Evolutionary conservation across 768 basidiomycete species (phyloP).

Genomic region (Amanita phalloides): DNA sequence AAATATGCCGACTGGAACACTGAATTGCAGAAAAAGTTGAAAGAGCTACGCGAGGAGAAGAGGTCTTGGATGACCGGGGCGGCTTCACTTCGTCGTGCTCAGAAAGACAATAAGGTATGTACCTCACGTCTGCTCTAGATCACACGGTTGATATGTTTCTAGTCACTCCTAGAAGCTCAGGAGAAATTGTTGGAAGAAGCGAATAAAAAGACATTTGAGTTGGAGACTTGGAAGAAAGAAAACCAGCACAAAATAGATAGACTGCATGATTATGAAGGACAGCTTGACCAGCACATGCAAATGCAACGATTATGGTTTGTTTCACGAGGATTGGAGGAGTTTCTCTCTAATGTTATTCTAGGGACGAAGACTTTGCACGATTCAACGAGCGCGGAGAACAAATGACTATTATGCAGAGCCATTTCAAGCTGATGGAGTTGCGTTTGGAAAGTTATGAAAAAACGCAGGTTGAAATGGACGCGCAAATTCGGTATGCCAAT

Average conservation of each 20-base stretch:
- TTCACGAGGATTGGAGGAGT: background rate
- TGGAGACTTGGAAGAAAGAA: constrained; percentile 70
- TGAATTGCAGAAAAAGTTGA: constrained; percentile 69
- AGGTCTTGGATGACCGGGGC: constrained; percentile 66
- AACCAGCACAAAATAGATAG: constrained; percentile 74
- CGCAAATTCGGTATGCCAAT: constrained; percentile 44
- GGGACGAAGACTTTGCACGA: constrained; percentile 67
- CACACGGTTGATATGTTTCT: background rate
- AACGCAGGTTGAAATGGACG: constrained; percentile 42
- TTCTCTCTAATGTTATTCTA: constrained; percentile 16
- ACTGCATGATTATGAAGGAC: constrained; percentile 76
- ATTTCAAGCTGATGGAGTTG: constrained; percentile 58
- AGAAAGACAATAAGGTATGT: constrained; percentile 58
- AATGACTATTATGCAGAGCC: constrained; percentile 42
- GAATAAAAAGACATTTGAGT: constrained; percentile 51
- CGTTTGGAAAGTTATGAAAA: constrained; percentile 48
- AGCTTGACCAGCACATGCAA: constrained; percentile 72
- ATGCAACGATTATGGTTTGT: constrained; percentile 72
- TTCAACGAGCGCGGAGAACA: constrained; percentile 56
- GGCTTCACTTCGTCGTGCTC: constrained; percentile 51
- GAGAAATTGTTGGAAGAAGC: constrained; percentile 61
- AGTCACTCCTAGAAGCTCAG: constrained; percentile 66
- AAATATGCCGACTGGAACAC: constrained; percentile 80
- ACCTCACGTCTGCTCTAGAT: background rate
- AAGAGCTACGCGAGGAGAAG: constrained; percentile 70